Percentiles rank a stretch among this genome's conserved stretches.
phyloP scores from a whole-genome alignment of 495 filamentous ascomycete genomes.

The Parmelia sp. region DNA sequence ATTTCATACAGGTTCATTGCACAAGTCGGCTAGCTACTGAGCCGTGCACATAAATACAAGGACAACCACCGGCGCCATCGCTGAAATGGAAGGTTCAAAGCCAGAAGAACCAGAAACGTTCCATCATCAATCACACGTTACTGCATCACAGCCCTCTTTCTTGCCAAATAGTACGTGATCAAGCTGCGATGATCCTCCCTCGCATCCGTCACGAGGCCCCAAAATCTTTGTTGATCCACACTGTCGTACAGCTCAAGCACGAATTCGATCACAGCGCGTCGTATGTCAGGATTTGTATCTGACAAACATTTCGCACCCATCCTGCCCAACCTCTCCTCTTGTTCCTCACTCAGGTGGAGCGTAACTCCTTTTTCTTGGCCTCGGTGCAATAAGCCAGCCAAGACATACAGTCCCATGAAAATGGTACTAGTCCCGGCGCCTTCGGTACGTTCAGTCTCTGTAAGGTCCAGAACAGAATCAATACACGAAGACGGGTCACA shows the following conservation, averaged over 20 bases:
- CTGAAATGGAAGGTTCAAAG: neutral
- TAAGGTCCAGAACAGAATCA: conserved; percentile 43
- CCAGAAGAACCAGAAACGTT: neutral
- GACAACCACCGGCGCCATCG: conserved; percentile 5
- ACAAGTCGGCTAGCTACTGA: neutral
- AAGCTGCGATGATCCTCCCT: conserved; percentile 65
- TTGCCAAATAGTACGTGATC: conserved; percentile 79
- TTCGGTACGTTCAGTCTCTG: conserved; percentile 36
- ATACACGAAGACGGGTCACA: conserved; percentile 45
- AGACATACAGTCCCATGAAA: conserved; percentile 55
- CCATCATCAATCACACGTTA: conserved; percentile 7
- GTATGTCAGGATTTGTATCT: conserved; percentile 66
- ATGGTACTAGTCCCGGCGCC: conserved; percentile 24
- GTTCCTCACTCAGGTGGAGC: conserved; percentile 3
- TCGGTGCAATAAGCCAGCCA: conserved; percentile 40
- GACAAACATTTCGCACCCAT: conserved; percentile 58
- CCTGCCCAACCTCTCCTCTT: conserved; percentile 39
- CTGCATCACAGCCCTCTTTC: conserved; percentile 29
- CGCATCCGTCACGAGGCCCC: conserved; percentile 55
- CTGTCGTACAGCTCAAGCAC: conserved; percentile 68
- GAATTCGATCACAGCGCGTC: conserved; percentile 70
- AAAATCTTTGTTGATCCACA: conserved; percentile 59
- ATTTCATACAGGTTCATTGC: neutral
- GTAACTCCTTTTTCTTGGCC: conserved; percentile 32
- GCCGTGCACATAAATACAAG: neutral